A percentile compares a stretch with the other conserved stretches of the same genome.
phyloP scores from a whole-genome alignment of 140 eudicot genomes.

The Bidens hawaiensis region DNA sequence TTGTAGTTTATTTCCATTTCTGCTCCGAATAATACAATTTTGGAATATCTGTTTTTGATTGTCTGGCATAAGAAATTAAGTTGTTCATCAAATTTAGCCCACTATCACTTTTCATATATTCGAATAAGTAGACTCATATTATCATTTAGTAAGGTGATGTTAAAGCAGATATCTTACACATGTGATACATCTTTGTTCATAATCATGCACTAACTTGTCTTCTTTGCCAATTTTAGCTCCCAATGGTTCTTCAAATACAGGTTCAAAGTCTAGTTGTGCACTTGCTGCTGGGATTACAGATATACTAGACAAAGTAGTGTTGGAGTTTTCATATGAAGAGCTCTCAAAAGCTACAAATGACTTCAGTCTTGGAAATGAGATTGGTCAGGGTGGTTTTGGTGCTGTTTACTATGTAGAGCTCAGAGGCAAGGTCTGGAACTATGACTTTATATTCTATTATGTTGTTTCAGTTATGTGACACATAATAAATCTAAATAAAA shows the following conservation, averaged over 20 bases:
- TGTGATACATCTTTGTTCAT: background rate
- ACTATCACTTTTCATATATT: background rate
- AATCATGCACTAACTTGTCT: background rate
- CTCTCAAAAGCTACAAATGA: constrained; percentile 61
- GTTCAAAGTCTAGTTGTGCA: background rate
- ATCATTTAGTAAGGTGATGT: background rate
- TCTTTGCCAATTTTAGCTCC: background rate
- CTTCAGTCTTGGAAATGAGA: constrained; percentile 61
- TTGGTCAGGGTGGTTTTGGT: constrained; percentile 93
- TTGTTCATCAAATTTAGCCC: background rate
- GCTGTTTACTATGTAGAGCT: constrained; percentile 88
- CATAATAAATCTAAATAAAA: background rate
- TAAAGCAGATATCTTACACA: background rate
- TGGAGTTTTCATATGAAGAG: constrained; percentile 46
- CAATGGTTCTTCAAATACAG: background rate
- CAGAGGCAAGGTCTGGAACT: constrained; percentile 61
- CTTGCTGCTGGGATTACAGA: background rate
- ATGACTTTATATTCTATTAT: background rate
- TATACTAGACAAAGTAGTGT: no score
- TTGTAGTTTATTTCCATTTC: no score
- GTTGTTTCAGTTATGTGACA: background rate
- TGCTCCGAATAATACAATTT: no score
- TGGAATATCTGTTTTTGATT: background rate
- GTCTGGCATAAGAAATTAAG: no score
- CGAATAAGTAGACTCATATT: background rate